Evolutionary conservation across 768 basidiomycete species (phyloP).

Genomic region (Kwoniella heveanensis): DNA sequence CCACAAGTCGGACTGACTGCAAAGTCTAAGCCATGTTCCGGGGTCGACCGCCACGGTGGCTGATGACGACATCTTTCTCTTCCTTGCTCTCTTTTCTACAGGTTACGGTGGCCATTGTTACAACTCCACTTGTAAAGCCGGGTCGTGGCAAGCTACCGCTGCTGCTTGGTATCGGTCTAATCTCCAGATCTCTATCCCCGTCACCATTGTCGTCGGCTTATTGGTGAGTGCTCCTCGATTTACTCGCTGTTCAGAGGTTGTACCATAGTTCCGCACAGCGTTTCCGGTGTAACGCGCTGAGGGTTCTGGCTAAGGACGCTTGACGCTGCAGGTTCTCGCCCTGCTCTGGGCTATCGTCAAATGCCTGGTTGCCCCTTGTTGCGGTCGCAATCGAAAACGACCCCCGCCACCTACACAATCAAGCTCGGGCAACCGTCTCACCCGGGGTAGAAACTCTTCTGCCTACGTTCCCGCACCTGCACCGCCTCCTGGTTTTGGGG

Average conservation of each 20-base stretch:
- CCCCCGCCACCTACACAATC: constrained; percentile 2
- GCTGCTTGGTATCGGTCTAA: constrained; percentile 77
- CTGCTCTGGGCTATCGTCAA: constrained; percentile 41
- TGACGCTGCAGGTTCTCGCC: constrained; percentile 33
- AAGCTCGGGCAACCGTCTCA: constrained; percentile 1
- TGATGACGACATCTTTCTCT: neutral
- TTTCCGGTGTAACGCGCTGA: no score
- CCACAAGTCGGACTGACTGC: constrained; percentile 17
- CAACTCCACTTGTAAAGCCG: constrained; percentile 66
- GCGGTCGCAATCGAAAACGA: constrained; percentile 5
- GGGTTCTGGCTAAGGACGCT: no score
- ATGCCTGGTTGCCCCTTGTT: constrained; percentile 39
- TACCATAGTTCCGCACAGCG: no score
- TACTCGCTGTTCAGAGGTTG: no score
- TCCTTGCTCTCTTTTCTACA: constrained; percentile 35
- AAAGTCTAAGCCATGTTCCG: no score
- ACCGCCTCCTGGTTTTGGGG: constrained; percentile 5
- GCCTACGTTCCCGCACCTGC: constrained; percentile 15
- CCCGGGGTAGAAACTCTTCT: constrained; percentile 10
- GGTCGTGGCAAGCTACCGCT: constrained; percentile 64
- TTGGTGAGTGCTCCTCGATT: constrained; percentile 39
- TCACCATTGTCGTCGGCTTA: constrained; percentile 50
- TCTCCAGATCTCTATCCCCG: constrained; percentile 58
- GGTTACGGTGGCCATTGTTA: constrained; percentile 73
- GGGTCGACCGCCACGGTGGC: no score